A percentile compares a stretch with the other conserved stretches of the same genome.
phyloP scores from a whole-genome alignment of 2,329 filamentous ascomycete species.

The Aspergillus chevalieri region DNA sequence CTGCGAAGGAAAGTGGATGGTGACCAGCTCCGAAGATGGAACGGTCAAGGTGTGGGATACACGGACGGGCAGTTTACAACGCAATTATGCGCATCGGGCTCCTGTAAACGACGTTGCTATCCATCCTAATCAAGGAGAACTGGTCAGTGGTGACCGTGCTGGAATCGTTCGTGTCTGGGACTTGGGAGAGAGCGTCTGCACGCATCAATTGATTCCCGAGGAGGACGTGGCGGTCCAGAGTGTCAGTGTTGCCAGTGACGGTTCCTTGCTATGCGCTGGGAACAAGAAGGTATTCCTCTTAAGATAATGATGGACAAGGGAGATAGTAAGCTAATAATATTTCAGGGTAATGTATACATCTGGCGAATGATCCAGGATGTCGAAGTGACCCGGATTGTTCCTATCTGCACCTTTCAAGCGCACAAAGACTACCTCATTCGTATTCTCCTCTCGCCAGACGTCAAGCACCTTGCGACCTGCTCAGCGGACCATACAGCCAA shows the following conservation, averaged over 20 bases:
- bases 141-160: constrained; percentile 90
- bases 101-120: constrained; percentile 99
- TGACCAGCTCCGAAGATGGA: constrained; percentile 92
- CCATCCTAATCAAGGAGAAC: constrained; percentile 95
- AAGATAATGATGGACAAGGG: too few relatives aligned
- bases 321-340: constrained; percentile 3
- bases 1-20: constrained; percentile 99
- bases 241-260: constrained; percentile 92
- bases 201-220: constrained; percentile 91
- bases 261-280: constrained; percentile 83
- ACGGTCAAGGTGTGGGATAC: constrained; percentile 98
- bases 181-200: constrained; percentile 92
- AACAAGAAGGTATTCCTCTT: constrained; percentile 68
- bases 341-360: constrained; percentile 88
- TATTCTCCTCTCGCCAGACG: constrained; percentile 83
- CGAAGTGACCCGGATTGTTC: constrained; percentile 76
- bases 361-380: constrained; percentile 85
- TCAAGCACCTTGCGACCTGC: constrained; percentile 89
- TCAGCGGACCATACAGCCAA: constrained; percentile 90
- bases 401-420: constrained; percentile 81
- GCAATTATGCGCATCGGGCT: constrained; percentile 84
- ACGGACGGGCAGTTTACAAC: constrained; percentile 73
- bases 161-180: constrained; percentile 96
- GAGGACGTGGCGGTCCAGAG: constrained; percentile 91
- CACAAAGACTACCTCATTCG: constrained; percentile 91